A percentile compares a stretch with the other conserved stretches of the same genome.
Evolutionary conservation across 75 land plant genomes (phyloP).

Genomic region (Gnetum montanum): DNA sequence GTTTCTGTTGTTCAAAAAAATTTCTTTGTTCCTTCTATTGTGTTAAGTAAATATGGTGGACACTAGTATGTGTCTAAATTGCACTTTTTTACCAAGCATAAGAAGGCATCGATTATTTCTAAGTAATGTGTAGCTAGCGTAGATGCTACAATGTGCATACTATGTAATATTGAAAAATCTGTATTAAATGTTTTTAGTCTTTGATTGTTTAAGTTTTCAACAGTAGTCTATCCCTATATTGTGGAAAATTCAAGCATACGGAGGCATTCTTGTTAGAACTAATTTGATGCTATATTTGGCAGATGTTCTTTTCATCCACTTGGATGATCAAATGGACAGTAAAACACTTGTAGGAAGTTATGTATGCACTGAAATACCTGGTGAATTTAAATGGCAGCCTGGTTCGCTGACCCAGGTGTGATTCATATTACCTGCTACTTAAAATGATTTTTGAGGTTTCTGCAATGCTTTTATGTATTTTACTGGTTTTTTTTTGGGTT

Average conservation of each 20-base stretch:
- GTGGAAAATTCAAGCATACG: no score
- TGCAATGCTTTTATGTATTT: neutral
- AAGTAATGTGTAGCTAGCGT: no score
- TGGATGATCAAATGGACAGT: conserved; percentile 95
- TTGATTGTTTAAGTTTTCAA: no score
- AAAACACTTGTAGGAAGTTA: conserved; percentile 84
- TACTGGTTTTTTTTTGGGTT: conserved; percentile 1
- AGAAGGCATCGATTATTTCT: no score
- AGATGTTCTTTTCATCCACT: conserved; percentile 74
- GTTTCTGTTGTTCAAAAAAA: neutral
- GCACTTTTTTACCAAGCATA: no score
- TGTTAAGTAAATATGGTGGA: no score
- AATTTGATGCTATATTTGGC: neutral
- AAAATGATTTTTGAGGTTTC: neutral
- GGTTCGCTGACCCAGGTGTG: conserved; percentile 90
- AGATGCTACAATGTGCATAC: no score
- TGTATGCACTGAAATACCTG: conserved; percentile 80
- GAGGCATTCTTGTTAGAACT: no score
- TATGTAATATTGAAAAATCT: no score
- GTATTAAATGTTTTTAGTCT: no score
- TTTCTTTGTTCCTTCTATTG: neutral
- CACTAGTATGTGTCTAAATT: no score
- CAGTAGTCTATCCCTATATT: no score
- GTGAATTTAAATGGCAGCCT: conserved; percentile 98
- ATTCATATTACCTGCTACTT: neutral